A percentile compares a stretch with the other conserved stretches of the same genome.
These are phyloP conservation scores for Globisporangium paddicum DNA, from an alignment of 352 stramenopile species.

Conservation along the genomic window DNA sequence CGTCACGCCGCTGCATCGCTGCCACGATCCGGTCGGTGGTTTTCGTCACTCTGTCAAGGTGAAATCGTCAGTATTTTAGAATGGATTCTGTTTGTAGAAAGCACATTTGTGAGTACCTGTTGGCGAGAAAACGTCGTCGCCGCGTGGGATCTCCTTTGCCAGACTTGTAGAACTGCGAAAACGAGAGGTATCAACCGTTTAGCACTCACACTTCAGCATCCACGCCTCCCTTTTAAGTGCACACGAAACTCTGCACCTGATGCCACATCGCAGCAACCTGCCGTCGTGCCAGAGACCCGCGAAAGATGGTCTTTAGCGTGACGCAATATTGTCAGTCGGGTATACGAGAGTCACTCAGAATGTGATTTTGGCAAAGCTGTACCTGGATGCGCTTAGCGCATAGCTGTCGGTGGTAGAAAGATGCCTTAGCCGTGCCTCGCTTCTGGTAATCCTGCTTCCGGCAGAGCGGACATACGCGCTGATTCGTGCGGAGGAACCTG, in stretches of 20 bases:
- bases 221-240: background rate
- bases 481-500: conserved; percentile 70
- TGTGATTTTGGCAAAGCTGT: background rate
- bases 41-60: conserved; percentile 33
- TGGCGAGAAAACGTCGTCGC: conserved; percentile 58
- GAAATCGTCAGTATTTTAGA: background rate
- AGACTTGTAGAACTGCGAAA: conserved; percentile 53
- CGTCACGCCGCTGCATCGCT: conserved; percentile 54
- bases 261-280: conserved; percentile 22
- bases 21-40: conserved; percentile 52
- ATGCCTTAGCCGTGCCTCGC: conserved; percentile 42
- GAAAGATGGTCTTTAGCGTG: conserved; percentile 23
- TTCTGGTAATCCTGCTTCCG: conserved; percentile 85
- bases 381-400: conserved; percentile 64
- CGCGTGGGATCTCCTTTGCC: conserved; percentile 51
- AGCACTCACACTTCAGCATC: background rate
- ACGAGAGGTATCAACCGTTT: background rate
- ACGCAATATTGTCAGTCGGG: background rate
- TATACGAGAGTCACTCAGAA: background rate
- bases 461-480: conserved; percentile 79
- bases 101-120: conserved; percentile 24
- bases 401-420: conserved; percentile 37
- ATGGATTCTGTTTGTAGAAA: background rate
- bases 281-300: conserved; percentile 27
- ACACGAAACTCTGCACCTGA: conserved; percentile 14